Percentiles rank a stretch among this genome's conserved stretches.
Conservation (phyloP, 306 rosid genomes). For the Rosa chinensis region DNA sequence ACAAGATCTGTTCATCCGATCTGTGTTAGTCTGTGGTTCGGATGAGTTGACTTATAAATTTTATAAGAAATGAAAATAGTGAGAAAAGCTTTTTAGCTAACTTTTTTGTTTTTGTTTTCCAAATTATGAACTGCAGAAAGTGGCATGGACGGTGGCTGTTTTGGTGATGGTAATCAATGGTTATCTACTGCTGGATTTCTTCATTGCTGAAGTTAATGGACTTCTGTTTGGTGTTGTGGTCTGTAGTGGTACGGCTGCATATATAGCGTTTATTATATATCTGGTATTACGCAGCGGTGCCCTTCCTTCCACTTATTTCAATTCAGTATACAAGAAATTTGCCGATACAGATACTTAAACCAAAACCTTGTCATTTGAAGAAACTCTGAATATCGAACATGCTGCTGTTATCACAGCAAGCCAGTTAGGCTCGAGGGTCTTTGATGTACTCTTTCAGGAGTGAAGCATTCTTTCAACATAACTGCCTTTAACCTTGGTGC, state of each 20-base stretch:
- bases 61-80: not conserved
- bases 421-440: conserved; percentile 30
- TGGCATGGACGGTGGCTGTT: conserved; percentile 81
- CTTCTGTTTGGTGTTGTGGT: conserved; percentile 50
- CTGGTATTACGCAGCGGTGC: conserved; percentile 55
- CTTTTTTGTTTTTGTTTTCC: not conserved
- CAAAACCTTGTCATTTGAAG: conserved; percentile 14
- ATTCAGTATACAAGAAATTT: conserved; percentile 48
- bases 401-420: conserved; percentile 28
- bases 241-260: conserved; percentile 55
- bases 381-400: conserved; percentile 12
- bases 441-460: conserved; percentile 22
- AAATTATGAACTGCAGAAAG: conserved; percentile 50
- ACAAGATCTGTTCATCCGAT: not conserved
- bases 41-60: not conserved
- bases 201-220: conserved; percentile 61
- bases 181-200: conserved; percentile 71
- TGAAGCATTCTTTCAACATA: conserved; percentile 36
- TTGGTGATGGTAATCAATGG: conserved; percentile 79
- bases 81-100: conserved; percentile 11
- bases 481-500: conserved; percentile 36
- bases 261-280: conserved; percentile 60
- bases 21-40: not conserved
- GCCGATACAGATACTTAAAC: conserved; percentile 36
- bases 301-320: conserved; percentile 54